These are phyloP conservation scores for Emericellopsis cladophorae DNA, from an alignment of 2,329 filamentous ascomycete species.

Conservation along the genomic window DNA sequence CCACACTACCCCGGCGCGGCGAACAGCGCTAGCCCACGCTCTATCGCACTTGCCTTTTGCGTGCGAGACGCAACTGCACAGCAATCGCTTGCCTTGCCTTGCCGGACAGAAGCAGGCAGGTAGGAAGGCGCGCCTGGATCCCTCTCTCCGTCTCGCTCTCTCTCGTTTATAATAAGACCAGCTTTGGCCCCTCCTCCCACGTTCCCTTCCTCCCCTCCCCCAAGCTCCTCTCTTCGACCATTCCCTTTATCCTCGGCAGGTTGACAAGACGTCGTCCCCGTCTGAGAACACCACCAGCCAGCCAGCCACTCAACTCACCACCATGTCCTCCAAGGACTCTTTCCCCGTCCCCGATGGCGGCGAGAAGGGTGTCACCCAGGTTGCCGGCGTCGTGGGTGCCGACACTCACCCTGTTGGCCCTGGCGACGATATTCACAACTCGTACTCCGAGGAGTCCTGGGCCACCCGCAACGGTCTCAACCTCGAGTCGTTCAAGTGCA, in stretches of 20 bases:
- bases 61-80: too few species aligned
- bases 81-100: too few species aligned
- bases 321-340: constrained; percentile 6
- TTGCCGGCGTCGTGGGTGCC: not conserved
- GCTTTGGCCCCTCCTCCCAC: constrained; percentile 1
- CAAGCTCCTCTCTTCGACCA: not conserved
- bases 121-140: too few species aligned
- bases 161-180: constrained; percentile 6
- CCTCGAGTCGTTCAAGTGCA: constrained; percentile 22
- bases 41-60: too few species aligned
- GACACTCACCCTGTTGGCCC: constrained; percentile 1
- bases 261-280: not conserved
- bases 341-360: constrained; percentile 2
- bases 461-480: constrained; percentile 24
- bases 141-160: constrained; percentile 2
- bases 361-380: constrained; percentile 3
- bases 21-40: too few species aligned
- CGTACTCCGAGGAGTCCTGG: constrained; percentile 15
- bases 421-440: constrained; percentile 2
- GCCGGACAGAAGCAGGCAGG: too few species aligned
- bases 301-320: not conserved
- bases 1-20: too few species aligned
- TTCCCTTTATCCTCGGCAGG: not conserved
- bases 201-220: not conserved
- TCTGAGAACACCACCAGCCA: not conserved